Percentiles rank a stretch among this genome's conserved stretches.
phyloP scores from a whole-genome alignment of 164 flowering plant genomes.

The Macadamia integrifolia region DNA sequence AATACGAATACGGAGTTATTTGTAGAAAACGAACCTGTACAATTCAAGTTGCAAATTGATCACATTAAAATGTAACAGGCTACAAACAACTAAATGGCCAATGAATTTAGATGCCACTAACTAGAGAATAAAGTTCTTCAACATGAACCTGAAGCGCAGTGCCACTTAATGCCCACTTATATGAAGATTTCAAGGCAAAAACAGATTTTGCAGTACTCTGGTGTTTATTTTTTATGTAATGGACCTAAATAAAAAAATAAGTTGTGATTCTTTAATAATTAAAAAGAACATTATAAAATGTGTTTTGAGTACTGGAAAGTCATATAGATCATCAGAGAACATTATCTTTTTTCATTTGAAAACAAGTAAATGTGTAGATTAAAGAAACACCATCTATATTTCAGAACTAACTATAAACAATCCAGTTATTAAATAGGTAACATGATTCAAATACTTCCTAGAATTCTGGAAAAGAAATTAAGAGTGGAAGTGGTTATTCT shows the following conservation, averaged over 20 bases:
- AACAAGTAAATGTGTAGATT: too few species aligned
- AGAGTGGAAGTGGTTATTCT: too few species aligned
- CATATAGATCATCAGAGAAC: too few species aligned
- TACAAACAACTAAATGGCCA: neutral
- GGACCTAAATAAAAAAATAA: conserved; percentile 49
- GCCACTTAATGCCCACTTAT: conserved; percentile 95
- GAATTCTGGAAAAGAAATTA: too few species aligned
- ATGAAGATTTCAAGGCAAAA: conserved; percentile 68
- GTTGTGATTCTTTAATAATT: neutral
- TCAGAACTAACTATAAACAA: too few species aligned
- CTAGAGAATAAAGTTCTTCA: conserved; percentile 90
- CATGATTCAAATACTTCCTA: too few species aligned
- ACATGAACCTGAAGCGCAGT: conserved; percentile 97
- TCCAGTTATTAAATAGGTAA: too few species aligned
- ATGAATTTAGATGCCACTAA: conserved; percentile 22
- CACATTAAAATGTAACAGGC: conserved; percentile 4
- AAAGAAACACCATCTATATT: too few species aligned
- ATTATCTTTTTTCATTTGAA: too few species aligned
- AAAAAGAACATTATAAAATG: neutral
- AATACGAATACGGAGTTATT: conserved; percentile 74
- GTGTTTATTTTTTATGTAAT: conserved; percentile 75
- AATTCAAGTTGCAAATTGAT: conserved; percentile 9
- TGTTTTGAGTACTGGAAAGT: too few species aligned
- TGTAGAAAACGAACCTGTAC: conserved; percentile 81
- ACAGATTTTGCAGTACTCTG: conserved; percentile 78